Evolutionary conservation across 768 basidiomycete species (phyloP).

Genomic region (Clavulina sp.): DNA sequence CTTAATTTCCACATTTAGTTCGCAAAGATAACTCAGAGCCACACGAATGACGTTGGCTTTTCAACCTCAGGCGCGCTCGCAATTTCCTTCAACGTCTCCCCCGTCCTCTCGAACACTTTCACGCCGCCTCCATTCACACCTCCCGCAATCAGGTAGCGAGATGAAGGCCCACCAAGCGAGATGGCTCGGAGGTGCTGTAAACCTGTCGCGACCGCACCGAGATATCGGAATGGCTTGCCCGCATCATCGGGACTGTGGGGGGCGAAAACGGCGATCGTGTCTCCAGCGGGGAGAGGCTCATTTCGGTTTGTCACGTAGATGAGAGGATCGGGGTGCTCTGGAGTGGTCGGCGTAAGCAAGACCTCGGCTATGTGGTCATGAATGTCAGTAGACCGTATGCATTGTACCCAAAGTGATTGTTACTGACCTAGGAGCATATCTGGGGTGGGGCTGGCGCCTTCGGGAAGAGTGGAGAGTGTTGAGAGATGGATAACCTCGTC

Average conservation of each 20-base stretch:
- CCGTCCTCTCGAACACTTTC: slow-evolving; percentile 51
- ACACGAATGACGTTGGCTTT: slow-evolving; percentile 12
- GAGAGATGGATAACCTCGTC: slow-evolving; percentile 20
- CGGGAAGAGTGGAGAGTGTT: slow-evolving; percentile 16
- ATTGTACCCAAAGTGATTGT: not conserved
- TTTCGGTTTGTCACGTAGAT: slow-evolving; percentile 64
- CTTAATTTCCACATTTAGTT: not conserved
- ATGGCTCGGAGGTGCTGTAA: slow-evolving; percentile 55
- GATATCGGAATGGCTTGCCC: slow-evolving; percentile 42
- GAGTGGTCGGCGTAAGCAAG: slow-evolving; percentile 37
- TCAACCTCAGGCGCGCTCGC: slow-evolving; percentile 11
- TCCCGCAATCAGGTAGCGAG: slow-evolving; percentile 47
- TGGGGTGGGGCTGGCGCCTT: slow-evolving; percentile 25
- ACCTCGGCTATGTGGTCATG: slow-evolving; percentile 51
- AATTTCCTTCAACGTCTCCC: slow-evolving; percentile 16
- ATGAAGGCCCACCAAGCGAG: slow-evolving; percentile 42
- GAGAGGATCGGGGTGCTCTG: slow-evolving; percentile 35
- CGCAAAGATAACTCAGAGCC: slow-evolving; percentile 5
- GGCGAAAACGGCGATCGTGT: slow-evolving; percentile 51
- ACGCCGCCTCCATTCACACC: slow-evolving; percentile 47
- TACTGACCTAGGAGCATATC: slow-evolving; percentile 3
- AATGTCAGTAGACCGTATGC: not conserved
- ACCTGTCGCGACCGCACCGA: slow-evolving; percentile 22
- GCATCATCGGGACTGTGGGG: slow-evolving; percentile 22
- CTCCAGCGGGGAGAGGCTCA: slow-evolving; percentile 49